These are phyloP conservation scores for Backusella morwellensis DNA, from an alignment of 192 early-diverging fungal genomes.

Conservation along the genomic window DNA sequence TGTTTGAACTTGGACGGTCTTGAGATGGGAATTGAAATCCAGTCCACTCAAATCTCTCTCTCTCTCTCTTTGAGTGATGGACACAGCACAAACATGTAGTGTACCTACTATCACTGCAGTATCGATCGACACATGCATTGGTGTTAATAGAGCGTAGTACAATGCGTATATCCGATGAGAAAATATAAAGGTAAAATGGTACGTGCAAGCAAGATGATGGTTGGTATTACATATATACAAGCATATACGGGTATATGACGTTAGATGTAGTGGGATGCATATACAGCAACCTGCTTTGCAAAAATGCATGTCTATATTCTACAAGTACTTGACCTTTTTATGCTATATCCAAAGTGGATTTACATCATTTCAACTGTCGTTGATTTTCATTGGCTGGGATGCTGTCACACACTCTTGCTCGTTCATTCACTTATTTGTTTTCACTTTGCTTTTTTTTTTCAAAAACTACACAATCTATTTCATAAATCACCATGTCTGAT, in stretches of 20 bases:
- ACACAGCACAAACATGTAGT: neutral
- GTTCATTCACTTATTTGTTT: neutral
- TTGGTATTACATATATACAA: no score
- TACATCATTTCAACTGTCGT: neutral
- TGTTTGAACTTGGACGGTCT: slow-evolving; percentile 3
- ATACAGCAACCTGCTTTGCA: neutral
- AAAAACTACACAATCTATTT: neutral
- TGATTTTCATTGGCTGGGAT: neutral
- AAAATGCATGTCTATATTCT: neutral
- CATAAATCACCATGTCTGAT: neutral
- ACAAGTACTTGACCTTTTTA: no score
- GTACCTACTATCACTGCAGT: neutral
- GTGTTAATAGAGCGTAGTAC: no score
- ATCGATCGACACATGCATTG: neutral
- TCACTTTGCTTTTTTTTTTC: neutral
- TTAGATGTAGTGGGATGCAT: neutral
- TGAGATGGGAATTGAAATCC: neutral
- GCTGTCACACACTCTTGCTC: neutral
- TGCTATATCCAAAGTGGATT: no score
- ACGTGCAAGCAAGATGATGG: no score
- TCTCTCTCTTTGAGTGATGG: neutral
- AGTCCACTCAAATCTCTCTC: neutral
- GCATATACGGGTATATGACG: no score
- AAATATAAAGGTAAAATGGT: no score
- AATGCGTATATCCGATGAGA: no score